Evolutionary conservation across 257 asterid species (phyloP).

Genomic region (Parsonsia alboflavescens): DNA sequence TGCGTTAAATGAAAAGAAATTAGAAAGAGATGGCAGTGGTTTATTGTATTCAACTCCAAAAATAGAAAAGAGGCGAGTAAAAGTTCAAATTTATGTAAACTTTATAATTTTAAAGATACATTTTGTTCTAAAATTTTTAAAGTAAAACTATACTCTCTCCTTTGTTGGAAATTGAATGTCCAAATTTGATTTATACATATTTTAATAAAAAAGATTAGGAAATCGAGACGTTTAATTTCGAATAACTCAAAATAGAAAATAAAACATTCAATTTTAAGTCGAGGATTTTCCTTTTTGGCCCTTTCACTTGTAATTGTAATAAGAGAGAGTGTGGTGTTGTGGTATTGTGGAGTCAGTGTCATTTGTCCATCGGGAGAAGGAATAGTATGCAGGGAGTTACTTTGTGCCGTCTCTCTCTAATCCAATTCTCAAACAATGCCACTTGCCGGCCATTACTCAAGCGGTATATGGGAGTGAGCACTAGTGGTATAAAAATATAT

Average conservation of each 20-base stretch:
- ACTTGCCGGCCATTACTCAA: conserved; percentile 17
- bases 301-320: background rate
- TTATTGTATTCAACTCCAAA: background rate
- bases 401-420: conserved; percentile 6
- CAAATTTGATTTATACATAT: too few relatives aligned
- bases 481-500: background rate
- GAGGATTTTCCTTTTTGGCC: background rate
- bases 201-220: too few relatives aligned
- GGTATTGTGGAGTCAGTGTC: background rate
- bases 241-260: too few relatives aligned
- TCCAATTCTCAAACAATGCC: conserved; percentile 9
- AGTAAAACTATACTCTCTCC: too few relatives aligned
- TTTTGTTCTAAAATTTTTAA: too few relatives aligned
- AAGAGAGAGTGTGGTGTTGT: background rate
- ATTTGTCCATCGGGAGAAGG: background rate
- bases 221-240: too few relatives aligned
- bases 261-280: too few relatives aligned
- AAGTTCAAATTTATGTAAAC: too few relatives aligned
- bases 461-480: background rate
- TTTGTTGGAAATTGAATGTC: too few relatives aligned
- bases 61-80: too few relatives aligned
- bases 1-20: too few relatives aligned
- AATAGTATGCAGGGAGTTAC: conserved; percentile 1
- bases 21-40: background rate
- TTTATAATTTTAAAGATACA: too few relatives aligned